Evolutionary conservation across 2,329 filamentous ascomycete species (phyloP).

Genomic region (Ampelomyces quisqualis): DNA sequence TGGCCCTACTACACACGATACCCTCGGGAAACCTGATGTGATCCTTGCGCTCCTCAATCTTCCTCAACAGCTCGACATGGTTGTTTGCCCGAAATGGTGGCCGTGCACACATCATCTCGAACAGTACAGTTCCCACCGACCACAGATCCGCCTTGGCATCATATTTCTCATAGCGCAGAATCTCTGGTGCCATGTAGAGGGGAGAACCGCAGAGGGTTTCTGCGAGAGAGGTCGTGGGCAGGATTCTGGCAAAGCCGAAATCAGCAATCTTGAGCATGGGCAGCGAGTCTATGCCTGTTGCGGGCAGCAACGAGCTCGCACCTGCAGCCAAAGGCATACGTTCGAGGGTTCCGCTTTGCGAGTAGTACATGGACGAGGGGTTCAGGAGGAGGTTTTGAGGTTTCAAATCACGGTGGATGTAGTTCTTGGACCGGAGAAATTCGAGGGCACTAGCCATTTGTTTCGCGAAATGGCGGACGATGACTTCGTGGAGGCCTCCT

Average conservation of each 20-base stretch:
- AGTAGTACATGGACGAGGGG: constrained; percentile 72
- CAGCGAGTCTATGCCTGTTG: constrained; percentile 76
- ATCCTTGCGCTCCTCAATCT: constrained; percentile 87
- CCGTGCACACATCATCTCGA: constrained; percentile 89
- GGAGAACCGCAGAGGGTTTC: constrained; percentile 97
- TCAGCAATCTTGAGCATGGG: constrained; percentile 98
- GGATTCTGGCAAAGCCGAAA: constrained; percentile 93
- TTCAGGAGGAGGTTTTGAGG: constrained; percentile 93
- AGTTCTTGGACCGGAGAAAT: constrained; percentile 80
- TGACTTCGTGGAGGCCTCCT: constrained; percentile 92
- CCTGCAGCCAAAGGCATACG: constrained; percentile 74
- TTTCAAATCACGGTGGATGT: constrained; percentile 96
- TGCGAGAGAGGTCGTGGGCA: constrained; percentile 86
- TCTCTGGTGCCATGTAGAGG: constrained; percentile 98
- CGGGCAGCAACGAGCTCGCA: constrained; percentile 76
- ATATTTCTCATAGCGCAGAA: constrained; percentile 94
- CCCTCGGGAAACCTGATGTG: constrained; percentile 79
- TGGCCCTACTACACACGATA: constrained; percentile 67
- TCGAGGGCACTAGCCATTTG: constrained; percentile 89
- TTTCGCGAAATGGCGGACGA: constrained; percentile 93
- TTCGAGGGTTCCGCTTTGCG: constrained; percentile 49
- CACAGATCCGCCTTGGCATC: constrained; percentile 95
- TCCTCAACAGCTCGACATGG: constrained; percentile 88
- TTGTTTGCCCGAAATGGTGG: constrained; percentile 91
- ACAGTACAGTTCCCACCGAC: constrained; percentile 94